These are phyloP conservation scores for Suillus alpinus DNA, from an alignment of 768 basidiomycete species.

Conservation along the genomic window DNA sequence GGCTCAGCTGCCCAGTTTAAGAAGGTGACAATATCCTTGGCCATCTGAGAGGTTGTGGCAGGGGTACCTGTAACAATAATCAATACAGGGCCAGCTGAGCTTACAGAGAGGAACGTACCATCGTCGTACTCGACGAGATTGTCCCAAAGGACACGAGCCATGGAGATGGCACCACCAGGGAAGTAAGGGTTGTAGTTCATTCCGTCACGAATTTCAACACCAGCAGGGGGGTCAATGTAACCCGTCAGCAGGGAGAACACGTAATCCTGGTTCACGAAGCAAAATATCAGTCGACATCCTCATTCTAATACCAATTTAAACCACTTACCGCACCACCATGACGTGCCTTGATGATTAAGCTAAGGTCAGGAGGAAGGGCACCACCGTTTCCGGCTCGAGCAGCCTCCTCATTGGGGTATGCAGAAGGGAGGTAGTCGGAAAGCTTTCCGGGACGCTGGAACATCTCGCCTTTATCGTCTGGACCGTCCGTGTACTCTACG, in stretches of 20 bases:
- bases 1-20: constrained; percentile 97
- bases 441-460: constrained; percentile 98
- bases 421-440: constrained; percentile 91
- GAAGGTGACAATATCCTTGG: constrained; percentile 97
- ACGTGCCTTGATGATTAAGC: constrained; percentile 95
- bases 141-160: constrained; percentile 96
- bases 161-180: constrained; percentile 97
- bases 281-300: constrained; percentile 6
- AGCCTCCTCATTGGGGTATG: constrained; percentile 98
- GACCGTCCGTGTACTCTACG: constrained; percentile 94
- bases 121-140: constrained; percentile 96
- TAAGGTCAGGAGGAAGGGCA: constrained; percentile 95
- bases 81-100: background rate
- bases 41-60: constrained; percentile 97
- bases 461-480: constrained; percentile 94
- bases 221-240: constrained; percentile 94
- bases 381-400: constrained; percentile 92
- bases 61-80: constrained; percentile 66
- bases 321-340: constrained; percentile 88
- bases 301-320: background rate
- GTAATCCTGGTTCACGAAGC: constrained; percentile 69
- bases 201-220: constrained; percentile 91
- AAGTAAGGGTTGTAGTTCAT: constrained; percentile 99
- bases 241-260: constrained; percentile 96
- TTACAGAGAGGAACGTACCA: constrained; percentile 44